Percentiles rank a stretch among this genome's conserved stretches.
Conservation (phyloP, 1,284 basidiomycete species). For the Ceratobasidium sp. region DNA sequence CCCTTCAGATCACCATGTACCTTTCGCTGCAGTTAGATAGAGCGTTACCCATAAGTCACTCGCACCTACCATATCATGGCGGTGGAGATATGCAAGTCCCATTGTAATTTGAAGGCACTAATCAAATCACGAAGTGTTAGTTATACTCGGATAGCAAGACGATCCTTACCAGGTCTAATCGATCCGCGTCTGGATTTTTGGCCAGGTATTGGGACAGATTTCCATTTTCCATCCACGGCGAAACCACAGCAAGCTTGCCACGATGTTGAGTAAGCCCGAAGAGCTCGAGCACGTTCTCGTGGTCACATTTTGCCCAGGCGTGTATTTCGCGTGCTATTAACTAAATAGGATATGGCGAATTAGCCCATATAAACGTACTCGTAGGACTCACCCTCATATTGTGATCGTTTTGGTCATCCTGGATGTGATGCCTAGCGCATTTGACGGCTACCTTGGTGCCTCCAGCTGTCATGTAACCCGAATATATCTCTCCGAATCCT, state of each 20-base stretch:
- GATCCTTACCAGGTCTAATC: neutral
- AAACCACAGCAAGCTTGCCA: neutral
- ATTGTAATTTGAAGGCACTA: neutral
- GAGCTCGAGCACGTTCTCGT: neutral
- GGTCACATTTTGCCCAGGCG: neutral
- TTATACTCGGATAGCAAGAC: neutral
- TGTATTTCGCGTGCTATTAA: neutral
- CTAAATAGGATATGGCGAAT: neutral
- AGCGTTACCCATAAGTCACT: neutral
- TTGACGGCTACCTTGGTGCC: neutral
- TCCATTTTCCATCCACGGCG: conserved; percentile 14
- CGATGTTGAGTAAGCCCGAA: neutral
- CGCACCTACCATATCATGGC: neutral
- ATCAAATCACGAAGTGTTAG: neutral
- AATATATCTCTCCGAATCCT: conserved; percentile 9
- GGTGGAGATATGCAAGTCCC: neutral
- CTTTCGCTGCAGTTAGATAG: neutral
- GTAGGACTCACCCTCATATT: neutral
- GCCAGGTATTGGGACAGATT: neutral
- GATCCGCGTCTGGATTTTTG: neutral
- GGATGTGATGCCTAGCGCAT: neutral
- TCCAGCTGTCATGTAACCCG: neutral
- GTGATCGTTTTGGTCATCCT: neutral
- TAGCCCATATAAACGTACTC: neutral
- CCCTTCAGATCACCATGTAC: neutral